Base-by-base conservation (phyloP, 2,329 filamentous ascomycete genomes). In the Pyricularia pennisetigena region DNA sequence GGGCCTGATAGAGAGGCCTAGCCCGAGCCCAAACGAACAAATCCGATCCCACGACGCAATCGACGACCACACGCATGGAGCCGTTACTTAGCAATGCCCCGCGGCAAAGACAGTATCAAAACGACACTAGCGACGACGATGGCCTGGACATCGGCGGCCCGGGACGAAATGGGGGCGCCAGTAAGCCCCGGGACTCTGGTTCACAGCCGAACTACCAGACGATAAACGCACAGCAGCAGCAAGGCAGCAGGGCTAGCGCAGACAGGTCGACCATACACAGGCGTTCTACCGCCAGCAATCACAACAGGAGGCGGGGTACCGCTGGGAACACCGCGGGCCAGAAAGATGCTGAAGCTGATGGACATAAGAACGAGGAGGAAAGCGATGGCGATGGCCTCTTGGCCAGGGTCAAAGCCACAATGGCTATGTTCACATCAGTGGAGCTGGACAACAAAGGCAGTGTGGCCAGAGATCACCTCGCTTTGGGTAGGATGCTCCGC, bases 401-500 rank as follows among this genome's bases (percentile, higher is more conserved):
- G 59, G 70, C 77, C 69, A 76, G 77, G 70, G 71, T 76, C 61
- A 88, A 88, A 83, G 79, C 80, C 72, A 74, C 75, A 35, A 76
- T 86, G 57, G 72, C 82, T 28, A 78, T 75, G 8, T 83, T 89
- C 67, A 82, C 81, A 73, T 86, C 85, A 5, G 84, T 95, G 67
- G 91, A 94, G 80, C 78, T 95, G 70, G 92, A 95, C 77, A 95
- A 95, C 75, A 94, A 93, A 78, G 92, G 92, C 57, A 92, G 89
- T 75, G 91, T 94, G 57, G 92, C 92, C 12, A 82, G 92, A 74
- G 92, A 95, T 77, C 92, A 95, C 79, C 80, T 95, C 68, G 92
- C 92, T 26, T 79, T 95, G 65, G 91, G 91, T 94, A 79, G 67
- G 79, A 70, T 49, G 49, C 65, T 16, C 26, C 20, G 28, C 29